Percentiles rank a stretch among this genome's conserved stretches.
Conservation (phyloP, 805 yeast genomes). For the Starmera caribaea region DNA sequence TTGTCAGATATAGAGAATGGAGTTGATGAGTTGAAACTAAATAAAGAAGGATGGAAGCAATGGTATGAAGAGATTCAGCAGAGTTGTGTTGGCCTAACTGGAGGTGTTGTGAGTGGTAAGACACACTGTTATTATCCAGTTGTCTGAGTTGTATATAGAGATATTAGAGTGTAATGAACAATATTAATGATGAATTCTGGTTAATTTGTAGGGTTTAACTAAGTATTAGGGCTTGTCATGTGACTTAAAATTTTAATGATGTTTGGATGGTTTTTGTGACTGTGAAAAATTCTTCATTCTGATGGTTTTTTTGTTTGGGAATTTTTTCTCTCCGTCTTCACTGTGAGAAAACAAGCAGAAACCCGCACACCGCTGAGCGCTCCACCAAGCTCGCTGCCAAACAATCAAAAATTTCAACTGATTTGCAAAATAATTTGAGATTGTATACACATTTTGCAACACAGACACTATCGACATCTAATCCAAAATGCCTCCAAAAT, state of each 20-base stretch:
- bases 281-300: too few relatives aligned
- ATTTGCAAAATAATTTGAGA: neutral
- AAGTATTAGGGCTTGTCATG: too few relatives aligned
- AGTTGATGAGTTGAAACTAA: slow-evolving; percentile 16
- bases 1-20: slow-evolving; percentile 5
- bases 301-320: too few relatives aligned
- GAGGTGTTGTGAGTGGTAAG: too few relatives aligned
- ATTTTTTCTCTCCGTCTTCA: too few relatives aligned
- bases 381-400: too few relatives aligned
- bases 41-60: slow-evolving; percentile 19
- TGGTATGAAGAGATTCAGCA: slow-evolving; percentile 22
- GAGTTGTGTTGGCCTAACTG: slow-evolving; percentile 18
- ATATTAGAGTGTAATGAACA: neutral
- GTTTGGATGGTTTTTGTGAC: neutral
- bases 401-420: neutral
- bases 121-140: slow-evolving; percentile 26
- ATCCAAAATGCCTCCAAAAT: slow-evolving; percentile 85
- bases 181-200: too few relatives aligned
- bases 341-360: too few relatives aligned
- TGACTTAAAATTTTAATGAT: neutral
- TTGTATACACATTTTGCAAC: neutral
- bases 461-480: neutral
- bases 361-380: too few relatives aligned
- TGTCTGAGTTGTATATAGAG: neutral
- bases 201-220: too few relatives aligned